Evolutionary conservation across 192 early-diverging fungal genomes (phyloP), one percentile per base, ranked within the genome.

Genomic region (Borealophlyctis nickersoniae): DNA sequence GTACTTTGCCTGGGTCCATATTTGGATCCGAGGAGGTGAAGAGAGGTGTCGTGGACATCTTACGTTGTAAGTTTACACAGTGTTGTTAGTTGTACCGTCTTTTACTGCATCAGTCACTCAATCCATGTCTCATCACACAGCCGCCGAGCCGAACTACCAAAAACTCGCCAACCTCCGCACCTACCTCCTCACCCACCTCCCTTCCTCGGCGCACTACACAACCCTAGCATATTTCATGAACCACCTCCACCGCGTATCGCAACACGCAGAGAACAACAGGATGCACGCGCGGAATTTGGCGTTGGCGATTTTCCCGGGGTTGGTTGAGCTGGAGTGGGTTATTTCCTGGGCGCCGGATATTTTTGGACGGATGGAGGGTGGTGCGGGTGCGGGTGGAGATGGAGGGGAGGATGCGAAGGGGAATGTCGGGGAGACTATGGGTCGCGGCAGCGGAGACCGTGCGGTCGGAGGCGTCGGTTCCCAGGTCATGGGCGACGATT

Each of bases 271-370:
- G 29, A 39, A 14, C 4, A 72, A 76, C 57, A 56, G 56, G n/a
- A 76, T 72, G 74, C 66, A 59, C 5, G 11, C 66, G 29, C 56
- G 61, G 30, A 76, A 71, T 32, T 52, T 76, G 23, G 70, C 62
- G 4, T 59, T 69, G 11, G 51, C 55, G 34, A 51, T 72, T 14
- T 69, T 76, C 50, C 51, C 67, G 16, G 50, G 60, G 3, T 49
- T 60, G 23, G 52, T 45, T 19, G 39, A 45, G n/a, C n/a, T n/a
- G n/a, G n/a, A n/a, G n/a, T n/a, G n/a, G n/a, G n/a, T n/a, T n/a
- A n/a, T n/a, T n/a, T n/a, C n/a, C n/a, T n/a, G n/a, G n/a, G n/a
- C n/a, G n/a, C n/a, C n/a, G n/a, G n/a, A n/a, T n/a, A n/a, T n/a
- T n/a, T n/a, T n/a, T n/a, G n/a, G n/a, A n/a, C n/a, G n/a, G n/a